Conservation (phyloP, 2,329 filamentous ascomycete species). For the Hypoxylon sp. region DNA sequence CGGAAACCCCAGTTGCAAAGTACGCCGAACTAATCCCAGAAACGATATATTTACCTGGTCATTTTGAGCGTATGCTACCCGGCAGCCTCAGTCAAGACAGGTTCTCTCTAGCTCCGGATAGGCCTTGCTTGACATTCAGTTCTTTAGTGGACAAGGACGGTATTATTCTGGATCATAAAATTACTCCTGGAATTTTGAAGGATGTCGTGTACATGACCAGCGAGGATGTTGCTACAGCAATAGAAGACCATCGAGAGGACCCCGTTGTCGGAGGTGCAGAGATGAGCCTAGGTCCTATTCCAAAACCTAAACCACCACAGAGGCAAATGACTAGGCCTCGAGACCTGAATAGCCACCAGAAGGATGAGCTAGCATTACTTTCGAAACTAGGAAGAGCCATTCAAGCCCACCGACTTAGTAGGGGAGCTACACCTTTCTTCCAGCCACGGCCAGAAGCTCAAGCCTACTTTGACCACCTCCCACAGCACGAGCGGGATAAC, state of each 20-base stretch:
- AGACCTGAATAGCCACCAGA: conserved; percentile 61
- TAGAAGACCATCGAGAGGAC: conserved; percentile 56
- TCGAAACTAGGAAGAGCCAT: conserved; percentile 64
- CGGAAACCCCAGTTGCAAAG: conserved; percentile 70
- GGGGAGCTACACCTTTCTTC: conserved; percentile 67
- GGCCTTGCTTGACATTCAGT: conserved; percentile 74
- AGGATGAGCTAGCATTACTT: conserved; percentile 64
- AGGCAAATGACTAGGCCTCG: conserved; percentile 62
- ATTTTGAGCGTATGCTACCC: conserved; percentile 72
- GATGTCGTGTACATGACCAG: conserved; percentile 72
- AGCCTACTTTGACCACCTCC: conserved; percentile 60
- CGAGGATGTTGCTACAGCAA: conserved; percentile 63
- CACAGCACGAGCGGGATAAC: conserved; percentile 44
- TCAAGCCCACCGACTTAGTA: conserved; percentile 60
- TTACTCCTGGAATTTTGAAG: conserved; percentile 68
- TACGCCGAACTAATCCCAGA: conserved; percentile 73
- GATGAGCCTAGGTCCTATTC: conserved; percentile 56
- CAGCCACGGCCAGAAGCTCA: conserved; percentile 60
- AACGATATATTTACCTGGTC: conserved; percentile 73
- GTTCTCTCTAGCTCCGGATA: conserved; percentile 68
- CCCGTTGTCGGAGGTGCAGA: conserved; percentile 45
- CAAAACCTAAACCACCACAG: conserved; percentile 48
- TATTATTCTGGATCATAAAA: conserved; percentile 66
- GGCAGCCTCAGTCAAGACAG: conserved; percentile 62
- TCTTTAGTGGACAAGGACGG: conserved; percentile 69